Evolutionary conservation across 2,329 filamentous ascomycete species (phyloP), one percentile per base, ranked within the genome.

Genomic region (Pezizomycotina sp.): DNA sequence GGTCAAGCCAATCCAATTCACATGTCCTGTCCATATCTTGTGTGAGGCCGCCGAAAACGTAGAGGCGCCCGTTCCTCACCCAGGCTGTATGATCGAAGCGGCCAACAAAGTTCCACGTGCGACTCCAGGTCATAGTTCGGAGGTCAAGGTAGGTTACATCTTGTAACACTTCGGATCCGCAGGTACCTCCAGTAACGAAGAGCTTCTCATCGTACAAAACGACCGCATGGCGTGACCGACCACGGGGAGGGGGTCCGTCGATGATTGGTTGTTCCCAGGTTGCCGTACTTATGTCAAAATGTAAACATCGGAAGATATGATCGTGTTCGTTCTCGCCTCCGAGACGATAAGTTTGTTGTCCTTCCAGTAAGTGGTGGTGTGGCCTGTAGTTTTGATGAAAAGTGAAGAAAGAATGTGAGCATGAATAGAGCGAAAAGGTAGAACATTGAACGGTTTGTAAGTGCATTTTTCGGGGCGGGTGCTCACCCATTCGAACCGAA

Each of bases 101-200:
- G 31, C 80, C 76, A 16, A 93, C 84, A 55, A 98, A 98, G 43
- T 77, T 79, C 89, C 89, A 98, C 25, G 82, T 76, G 38, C 82
- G 74, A 37, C 86, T 95, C 89, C 89, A 98, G 1, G 84, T 92
- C 66, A 82, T 93, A 2, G 89, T 95, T 62, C 92, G 93, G 29
- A 98, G 64, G 55, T 98, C 89, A 31, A 98, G 69, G 53, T 92
- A 98, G 61, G 83, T 92, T 32, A 98, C 82, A 54, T 98, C 89
- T 55, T 95, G 86, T 31, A 95, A 65, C 15, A 95, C 84, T 50
- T 81, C 47, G 48, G 86, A 78, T 2, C 84, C 86, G 4, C 83
- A 92, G 50, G 95, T 81, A n/a, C 89, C 89, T 38, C 89, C 89
- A 41, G 92, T 75, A 43, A 98, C 77, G 55, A 93, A 98, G 6